Percentiles rank a stretch among this genome's conserved stretches.
phyloP scores from a whole-genome alignment of 1,284 basidiomycete genomes.

The Trametes sp. region DNA sequence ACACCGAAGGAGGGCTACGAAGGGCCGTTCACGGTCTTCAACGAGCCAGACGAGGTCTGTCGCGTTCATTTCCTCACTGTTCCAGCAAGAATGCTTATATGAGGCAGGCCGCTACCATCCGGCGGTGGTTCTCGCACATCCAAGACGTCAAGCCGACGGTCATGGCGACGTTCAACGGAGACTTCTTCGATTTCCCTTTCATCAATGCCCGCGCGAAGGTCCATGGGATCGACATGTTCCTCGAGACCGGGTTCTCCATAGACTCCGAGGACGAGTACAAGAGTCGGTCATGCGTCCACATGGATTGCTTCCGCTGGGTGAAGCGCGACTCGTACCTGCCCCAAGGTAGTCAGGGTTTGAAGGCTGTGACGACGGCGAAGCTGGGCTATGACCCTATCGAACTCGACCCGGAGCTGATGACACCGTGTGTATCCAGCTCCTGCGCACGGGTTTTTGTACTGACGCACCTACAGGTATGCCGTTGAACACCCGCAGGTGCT shows the following conservation, averaged over 20 bases:
- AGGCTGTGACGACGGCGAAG: slow-evolving; percentile 97
- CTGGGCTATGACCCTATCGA: slow-evolving; percentile 98
- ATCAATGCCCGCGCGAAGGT: slow-evolving; percentile 87
- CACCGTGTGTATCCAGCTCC: slow-evolving; percentile 67
- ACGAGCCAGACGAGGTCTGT: slow-evolving; percentile 90
- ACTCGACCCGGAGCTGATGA: slow-evolving; percentile 99
- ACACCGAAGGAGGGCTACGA: slow-evolving; percentile 98
- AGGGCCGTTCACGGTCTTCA: slow-evolving; percentile 96
- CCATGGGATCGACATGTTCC: slow-evolving; percentile 96
- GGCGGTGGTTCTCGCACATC: slow-evolving; percentile 93
- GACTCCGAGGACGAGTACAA: slow-evolving; percentile 98
- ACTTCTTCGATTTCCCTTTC: slow-evolving; percentile 99
- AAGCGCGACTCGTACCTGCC: slow-evolving; percentile 99
- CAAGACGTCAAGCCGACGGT: slow-evolving; percentile 95
- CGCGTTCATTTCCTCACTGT: not conserved
- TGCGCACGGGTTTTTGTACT: slow-evolving; percentile 4
- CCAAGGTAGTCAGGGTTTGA: slow-evolving; percentile 98
- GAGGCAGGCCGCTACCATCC: slow-evolving; percentile 75
- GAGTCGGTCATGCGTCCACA: slow-evolving; percentile 90
- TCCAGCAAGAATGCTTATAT: slow-evolving; percentile 1
- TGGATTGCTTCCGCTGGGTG: slow-evolving; percentile 99
- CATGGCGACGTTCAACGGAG: slow-evolving; percentile 99
- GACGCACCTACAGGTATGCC: slow-evolving; percentile 74
- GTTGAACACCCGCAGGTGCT: slow-evolving; percentile 95
- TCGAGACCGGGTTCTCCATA: slow-evolving; percentile 92